Evolutionary conservation across 1,284 basidiomycete species (phyloP), one percentile per base, ranked within the genome.

Genomic region (Marasmius tenuissimus): DNA sequence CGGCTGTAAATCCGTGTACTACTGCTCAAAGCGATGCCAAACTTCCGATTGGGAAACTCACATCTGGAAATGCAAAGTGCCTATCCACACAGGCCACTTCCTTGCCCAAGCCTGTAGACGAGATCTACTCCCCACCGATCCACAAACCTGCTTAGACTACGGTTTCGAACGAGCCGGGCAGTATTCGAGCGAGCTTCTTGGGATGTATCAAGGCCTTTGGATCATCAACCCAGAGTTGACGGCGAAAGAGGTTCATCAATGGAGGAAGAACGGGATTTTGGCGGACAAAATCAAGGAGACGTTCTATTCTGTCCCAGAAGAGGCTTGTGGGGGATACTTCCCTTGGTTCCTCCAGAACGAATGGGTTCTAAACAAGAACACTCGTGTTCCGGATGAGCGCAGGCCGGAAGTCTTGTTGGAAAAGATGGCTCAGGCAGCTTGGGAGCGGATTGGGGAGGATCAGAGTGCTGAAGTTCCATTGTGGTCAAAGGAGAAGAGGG

Each of bases 311-410:
- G 20, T 71, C 1, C 71, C 73, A 1, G 58, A 57, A 4, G n/a
- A 34, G 3, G 33, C 33, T 9, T 63, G 71, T 40, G 72, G 73
- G 11, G 64, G 59, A 14, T 74, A 72, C 60, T 77, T 72, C 58
- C 63, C 68, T 0, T 78, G 76, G 76, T 75, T 78, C 54, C 65
- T 76, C 20, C 6, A 72, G 61, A 72, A 79, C 61, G 69, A 73
- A 60, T 68, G 70, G 42, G 52, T 77, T 3, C 57, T 77, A 9
- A 71, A 76, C 50, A 14, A 20, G 7, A 39, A 45, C 39, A 57
- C 58, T 27, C 37, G 60, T 18, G 54, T 66, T 42, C 38, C 51
- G 61, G 63, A 51, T 6, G n/a, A 51, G 27, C 47, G 35, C 8
- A 11, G 16, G 16, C 22, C 52, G 5, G 8, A 53, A 6, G 38